These are phyloP conservation scores for Arachis monticola DNA, from an alignment of 331 rosid species.

Conservation along the genomic window DNA sequence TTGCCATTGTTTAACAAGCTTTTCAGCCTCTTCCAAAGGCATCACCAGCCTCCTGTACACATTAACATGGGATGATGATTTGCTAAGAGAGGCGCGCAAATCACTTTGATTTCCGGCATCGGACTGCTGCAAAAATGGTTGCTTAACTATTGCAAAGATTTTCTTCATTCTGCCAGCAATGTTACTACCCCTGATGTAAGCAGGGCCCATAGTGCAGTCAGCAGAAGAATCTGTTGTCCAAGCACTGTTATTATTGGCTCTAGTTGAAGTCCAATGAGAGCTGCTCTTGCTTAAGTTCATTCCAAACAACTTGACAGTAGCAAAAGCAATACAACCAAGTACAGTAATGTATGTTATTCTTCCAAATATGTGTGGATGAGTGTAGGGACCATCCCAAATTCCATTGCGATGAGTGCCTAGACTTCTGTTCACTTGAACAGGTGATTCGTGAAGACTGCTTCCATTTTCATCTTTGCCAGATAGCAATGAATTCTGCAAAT, in stretches of 20 bases:
- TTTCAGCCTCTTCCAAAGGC: conserved; percentile 91
- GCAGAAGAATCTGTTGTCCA: conserved; percentile 57
- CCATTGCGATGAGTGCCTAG: conserved; percentile 58
- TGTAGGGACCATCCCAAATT: conserved; percentile 61
- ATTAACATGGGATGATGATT: conserved; percentile 51
- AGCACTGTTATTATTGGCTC: conserved; percentile 47
- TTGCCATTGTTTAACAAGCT: conserved; percentile 94
- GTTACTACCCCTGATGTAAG: conserved; percentile 56
- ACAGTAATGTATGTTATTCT: conserved; percentile 55
- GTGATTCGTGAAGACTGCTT: conserved; percentile 47
- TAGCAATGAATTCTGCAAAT: conserved; percentile 66
- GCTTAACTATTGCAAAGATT: conserved; percentile 52
- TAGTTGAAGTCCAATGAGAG: conserved; percentile 50
- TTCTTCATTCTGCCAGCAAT: conserved; percentile 56
- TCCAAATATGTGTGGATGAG: conserved; percentile 48
- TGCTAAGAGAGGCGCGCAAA: conserved; percentile 41
- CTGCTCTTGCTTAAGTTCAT: conserved; percentile 50
- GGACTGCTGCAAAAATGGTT: conserved; percentile 46
- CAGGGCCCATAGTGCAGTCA: conserved; percentile 55
- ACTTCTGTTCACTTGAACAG: conserved; percentile 79
- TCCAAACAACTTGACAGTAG: conserved; percentile 62
- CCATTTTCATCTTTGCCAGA: conserved; percentile 58
- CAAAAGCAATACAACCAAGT: conserved; percentile 77
- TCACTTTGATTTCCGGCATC: conserved; percentile 47
- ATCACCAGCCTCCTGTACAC: conserved; percentile 66